Percentiles rank a stretch among this genome's conserved stretches.
Evolutionary conservation across 2,329 filamentous ascomycete genomes (phyloP).

Genomic region (Colletotrichum gigasporum): DNA sequence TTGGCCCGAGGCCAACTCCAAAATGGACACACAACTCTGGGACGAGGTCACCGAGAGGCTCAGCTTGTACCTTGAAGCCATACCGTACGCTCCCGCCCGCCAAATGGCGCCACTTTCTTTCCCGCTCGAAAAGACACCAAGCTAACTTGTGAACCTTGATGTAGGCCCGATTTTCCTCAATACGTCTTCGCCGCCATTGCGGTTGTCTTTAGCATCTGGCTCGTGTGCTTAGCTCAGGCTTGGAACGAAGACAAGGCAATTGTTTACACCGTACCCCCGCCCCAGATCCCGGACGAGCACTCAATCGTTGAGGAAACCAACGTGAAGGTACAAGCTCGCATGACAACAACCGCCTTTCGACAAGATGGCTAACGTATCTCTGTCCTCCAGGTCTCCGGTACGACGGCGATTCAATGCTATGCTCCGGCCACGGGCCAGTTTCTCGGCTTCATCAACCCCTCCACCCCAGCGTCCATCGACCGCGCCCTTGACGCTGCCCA

Average conservation of each 20-base stretch:
- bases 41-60: constrained; percentile 18
- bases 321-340: constrained; percentile 64
- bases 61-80: constrained; percentile 9
- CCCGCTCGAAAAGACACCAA: neutral
- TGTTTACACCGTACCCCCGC: constrained; percentile 68
- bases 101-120: constrained; percentile 13
- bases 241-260: constrained; percentile 53
- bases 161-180: constrained; percentile 36
- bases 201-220: constrained; percentile 41
- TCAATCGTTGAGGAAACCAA: constrained; percentile 67
- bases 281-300: constrained; percentile 68
- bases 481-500: constrained; percentile 77
- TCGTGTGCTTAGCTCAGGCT: constrained; percentile 40
- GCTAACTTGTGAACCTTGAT: neutral
- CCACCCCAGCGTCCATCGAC: constrained; percentile 81
- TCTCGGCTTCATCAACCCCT: constrained; percentile 81
- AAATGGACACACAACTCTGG: constrained; percentile 20
- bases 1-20: neutral
- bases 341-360: too few relatives aligned
- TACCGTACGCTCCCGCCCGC: constrained; percentile 20
- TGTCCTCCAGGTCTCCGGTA: constrained; percentile 62
- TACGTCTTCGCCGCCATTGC: constrained; percentile 39
- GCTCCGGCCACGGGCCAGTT: constrained; percentile 88
- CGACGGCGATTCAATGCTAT: constrained; percentile 81
- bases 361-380: neutral